Percentiles rank a stretch among this genome's conserved stretches.
Conservation (phyloP, 192 early-diverging fungal species). For the Jimgerdemannia flammicorona region DNA sequence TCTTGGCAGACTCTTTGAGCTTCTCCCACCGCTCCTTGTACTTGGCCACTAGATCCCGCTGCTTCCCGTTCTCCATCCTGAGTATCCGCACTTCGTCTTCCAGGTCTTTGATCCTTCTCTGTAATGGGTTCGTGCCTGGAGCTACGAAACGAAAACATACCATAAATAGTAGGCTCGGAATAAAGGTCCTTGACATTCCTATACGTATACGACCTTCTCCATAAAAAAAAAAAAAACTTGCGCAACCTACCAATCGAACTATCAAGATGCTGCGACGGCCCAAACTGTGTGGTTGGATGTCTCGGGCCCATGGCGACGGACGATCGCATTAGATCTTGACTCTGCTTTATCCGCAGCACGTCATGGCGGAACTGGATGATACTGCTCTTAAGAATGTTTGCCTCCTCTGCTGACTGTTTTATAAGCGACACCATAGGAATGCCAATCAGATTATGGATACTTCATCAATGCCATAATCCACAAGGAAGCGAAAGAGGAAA, state of each 20-base stretch:
- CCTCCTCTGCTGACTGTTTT: slow-evolving; percentile 52
- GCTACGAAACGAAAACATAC: slow-evolving; percentile 5
- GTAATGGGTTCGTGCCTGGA: background rate
- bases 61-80: slow-evolving; percentile 44
- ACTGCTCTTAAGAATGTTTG: slow-evolving; percentile 53
- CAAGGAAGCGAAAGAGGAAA: background rate
- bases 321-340: slow-evolving; percentile 32
- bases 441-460: no score
- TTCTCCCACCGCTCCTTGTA: slow-evolving; percentile 80
- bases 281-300: background rate
- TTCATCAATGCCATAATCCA: no score
- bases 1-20: slow-evolving; percentile 71
- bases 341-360: slow-evolving; percentile 48
- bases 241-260: background rate
- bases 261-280: background rate
- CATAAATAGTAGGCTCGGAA: background rate
- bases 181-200: background rate
- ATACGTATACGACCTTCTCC: background rate
- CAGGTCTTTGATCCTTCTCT: slow-evolving; percentile 38
- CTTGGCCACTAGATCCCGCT: slow-evolving; percentile 51
- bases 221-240: background rate
- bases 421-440: background rate
- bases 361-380: slow-evolving; percentile 69
- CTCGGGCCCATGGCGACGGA: slow-evolving; percentile 8
- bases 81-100: slow-evolving; percentile 53